Conservation (phyloP, 768 basidiomycete genomes). For the Trametes cubensis region DNA sequence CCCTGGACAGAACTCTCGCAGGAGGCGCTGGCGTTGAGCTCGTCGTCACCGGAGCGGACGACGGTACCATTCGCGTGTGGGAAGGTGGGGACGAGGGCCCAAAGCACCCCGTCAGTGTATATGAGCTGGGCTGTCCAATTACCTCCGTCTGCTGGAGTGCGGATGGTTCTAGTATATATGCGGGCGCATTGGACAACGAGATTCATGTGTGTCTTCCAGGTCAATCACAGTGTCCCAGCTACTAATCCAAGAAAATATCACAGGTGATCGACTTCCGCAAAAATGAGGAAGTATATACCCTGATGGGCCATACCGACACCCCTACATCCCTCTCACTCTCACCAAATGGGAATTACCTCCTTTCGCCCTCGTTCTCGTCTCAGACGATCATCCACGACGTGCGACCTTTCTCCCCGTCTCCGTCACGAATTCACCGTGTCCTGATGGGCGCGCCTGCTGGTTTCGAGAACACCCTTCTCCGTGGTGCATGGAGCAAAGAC, state of each 20-base stretch:
- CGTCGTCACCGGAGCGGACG: constrained; percentile 86
- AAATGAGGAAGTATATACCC: constrained; percentile 73
- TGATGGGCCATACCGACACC: constrained; percentile 88
- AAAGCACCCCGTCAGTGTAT: constrained; percentile 77
- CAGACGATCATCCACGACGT: constrained; percentile 90
- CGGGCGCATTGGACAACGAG: constrained; percentile 95
- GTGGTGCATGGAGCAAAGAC: constrained; percentile 85
- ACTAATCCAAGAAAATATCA: constrained; percentile 45
- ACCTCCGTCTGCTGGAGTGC: constrained; percentile 92
- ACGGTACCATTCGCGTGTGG: constrained; percentile 91
- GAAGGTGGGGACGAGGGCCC: constrained; percentile 76
- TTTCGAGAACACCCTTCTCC: constrained; percentile 86
- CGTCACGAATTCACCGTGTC: constrained; percentile 77
- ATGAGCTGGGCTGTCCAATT: constrained; percentile 87
- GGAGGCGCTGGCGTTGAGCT: constrained; percentile 85
- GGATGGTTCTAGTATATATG: constrained; percentile 86
- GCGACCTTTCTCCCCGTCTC: constrained; percentile 88
- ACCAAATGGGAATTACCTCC: constrained; percentile 83
- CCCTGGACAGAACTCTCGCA: constrained; percentile 83
- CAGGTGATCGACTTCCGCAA: constrained; percentile 92
- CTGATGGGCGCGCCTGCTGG: constrained; percentile 89
- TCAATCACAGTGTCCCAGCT: constrained; percentile 21
- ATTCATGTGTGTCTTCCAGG: constrained; percentile 79
- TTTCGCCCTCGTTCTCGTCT: constrained; percentile 90
- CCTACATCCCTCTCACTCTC: constrained; percentile 93